phyloP scores from a whole-genome alignment of 75 land plant species.

The Adiantum capillusveneris region DNA sequence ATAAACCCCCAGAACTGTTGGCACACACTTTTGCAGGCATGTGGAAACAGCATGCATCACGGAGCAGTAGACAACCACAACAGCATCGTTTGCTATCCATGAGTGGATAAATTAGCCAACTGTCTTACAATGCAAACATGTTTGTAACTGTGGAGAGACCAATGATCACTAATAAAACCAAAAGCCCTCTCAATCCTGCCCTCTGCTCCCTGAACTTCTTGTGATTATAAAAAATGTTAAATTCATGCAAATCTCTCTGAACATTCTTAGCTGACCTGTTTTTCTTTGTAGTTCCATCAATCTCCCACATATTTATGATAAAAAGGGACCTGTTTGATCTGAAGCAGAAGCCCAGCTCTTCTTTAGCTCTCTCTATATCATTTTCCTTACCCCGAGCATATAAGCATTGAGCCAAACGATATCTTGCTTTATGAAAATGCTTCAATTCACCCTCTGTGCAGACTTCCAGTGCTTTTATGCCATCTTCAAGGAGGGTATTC shows the following conservation, averaged over 20 bases:
- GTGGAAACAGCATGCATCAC: no score
- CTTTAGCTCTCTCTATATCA: slow-evolving; percentile 83
- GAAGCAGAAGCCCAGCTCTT: slow-evolving; percentile 97
- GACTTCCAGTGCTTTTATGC: slow-evolving; percentile 64
- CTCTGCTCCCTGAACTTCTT: no score
- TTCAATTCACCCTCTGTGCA: slow-evolving; percentile 97
- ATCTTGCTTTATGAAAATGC: slow-evolving; percentile 97
- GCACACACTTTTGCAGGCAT: no score
- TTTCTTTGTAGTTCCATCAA: slow-evolving; percentile 69
- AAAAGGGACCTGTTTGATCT: slow-evolving; percentile 85
- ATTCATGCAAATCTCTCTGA: no score
- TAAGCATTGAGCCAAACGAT: slow-evolving; percentile 66
- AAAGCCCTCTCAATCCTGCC: neutral
- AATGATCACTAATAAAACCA: no score
- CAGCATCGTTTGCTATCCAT: no score
- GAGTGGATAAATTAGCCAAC: no score
- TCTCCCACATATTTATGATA: slow-evolving; percentile 99
- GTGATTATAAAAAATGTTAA: no score
- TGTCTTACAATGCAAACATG: no score
- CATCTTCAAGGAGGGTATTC: slow-evolving; percentile 71
- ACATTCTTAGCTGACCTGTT: slow-evolving; percentile 58
- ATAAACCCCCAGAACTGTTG: no score
- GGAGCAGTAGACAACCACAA: no score
- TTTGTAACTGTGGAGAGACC: no score
- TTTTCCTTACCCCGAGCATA: slow-evolving; percentile 52